Percentiles rank a stretch among this genome's conserved stretches.
Evolutionary conservation across 176 grass and related monocot species (phyloP).

Genomic region (Eleusine indica): DNA sequence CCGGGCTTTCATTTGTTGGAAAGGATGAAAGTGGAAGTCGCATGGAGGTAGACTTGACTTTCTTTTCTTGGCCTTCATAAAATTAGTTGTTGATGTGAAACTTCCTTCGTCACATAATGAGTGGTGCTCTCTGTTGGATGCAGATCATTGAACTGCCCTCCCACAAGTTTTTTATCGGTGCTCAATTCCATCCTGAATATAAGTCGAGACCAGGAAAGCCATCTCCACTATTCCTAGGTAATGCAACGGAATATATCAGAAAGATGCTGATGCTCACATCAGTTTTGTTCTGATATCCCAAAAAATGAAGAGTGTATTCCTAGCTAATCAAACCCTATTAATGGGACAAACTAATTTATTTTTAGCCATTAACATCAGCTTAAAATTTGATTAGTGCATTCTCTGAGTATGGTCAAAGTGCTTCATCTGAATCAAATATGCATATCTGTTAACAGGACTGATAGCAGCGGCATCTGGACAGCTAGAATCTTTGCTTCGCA

Average conservation of each 20-base stretch:
- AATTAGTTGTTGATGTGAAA: constrained; percentile 8
- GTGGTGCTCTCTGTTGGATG: constrained; percentile 35
- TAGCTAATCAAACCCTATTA: neutral
- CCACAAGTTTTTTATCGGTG: constrained; percentile 81
- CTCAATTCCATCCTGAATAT: constrained; percentile 97
- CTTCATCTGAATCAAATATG: constrained; percentile 4
- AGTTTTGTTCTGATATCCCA: neutral
- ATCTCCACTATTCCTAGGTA: constrained; percentile 94
- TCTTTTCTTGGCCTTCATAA: neutral
- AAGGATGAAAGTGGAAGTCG: constrained; percentile 79
- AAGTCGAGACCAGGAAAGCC: constrained; percentile 92
- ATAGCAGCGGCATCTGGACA: constrained; percentile 77
- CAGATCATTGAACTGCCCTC: constrained; percentile 86
- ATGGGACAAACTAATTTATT: neutral
- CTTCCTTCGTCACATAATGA: constrained; percentile 22
- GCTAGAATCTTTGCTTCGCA: constrained; percentile 53
- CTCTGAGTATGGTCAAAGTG: neutral
- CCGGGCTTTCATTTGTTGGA: constrained; percentile 87
- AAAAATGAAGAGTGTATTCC: neutral
- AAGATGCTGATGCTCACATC: neutral
- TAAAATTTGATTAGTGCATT: neutral
- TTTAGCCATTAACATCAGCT: neutral
- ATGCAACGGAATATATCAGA: constrained; percentile 20
- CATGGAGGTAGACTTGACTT: constrained; percentile 78
- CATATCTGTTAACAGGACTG: constrained; percentile 56